phyloP scores from a whole-genome alignment of 192 early-diverging fungal species.

The Mortierella antarctica region DNA sequence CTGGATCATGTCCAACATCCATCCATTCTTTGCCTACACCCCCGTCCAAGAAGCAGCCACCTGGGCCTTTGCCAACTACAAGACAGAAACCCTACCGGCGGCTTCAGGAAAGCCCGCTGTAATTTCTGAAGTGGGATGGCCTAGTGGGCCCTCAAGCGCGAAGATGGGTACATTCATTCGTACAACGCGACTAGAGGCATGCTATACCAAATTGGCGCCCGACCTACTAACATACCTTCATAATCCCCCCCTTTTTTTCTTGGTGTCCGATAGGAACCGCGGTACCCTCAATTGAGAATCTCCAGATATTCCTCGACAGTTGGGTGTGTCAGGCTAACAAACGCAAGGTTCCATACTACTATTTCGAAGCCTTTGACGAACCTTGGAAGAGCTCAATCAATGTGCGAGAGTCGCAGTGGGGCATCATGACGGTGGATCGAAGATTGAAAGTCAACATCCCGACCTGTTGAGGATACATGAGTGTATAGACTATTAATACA shows the following conservation, averaged over 20 bases:
- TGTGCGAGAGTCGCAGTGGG: conserved; percentile 58
- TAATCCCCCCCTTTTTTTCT: conserved; percentile 2
- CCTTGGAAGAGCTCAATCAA: conserved; percentile 70
- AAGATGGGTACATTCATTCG: conserved; percentile 12
- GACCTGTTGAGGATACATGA: conserved; percentile 6
- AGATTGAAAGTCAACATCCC: conserved; percentile 50
- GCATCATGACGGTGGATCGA: conserved; percentile 49
- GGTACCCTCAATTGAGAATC: conserved; percentile 66
- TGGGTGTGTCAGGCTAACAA: conserved; percentile 72
- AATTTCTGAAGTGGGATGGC: conserved; percentile 80
- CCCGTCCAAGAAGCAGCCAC: conserved; percentile 55
- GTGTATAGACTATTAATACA: neutral
- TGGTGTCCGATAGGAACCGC: conserved; percentile 51
- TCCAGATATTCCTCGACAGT: conserved; percentile 68
- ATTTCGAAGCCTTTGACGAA: conserved; percentile 76
- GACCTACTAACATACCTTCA: no score
- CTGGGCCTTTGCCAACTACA: conserved; percentile 66
- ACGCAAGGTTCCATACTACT: conserved; percentile 67
- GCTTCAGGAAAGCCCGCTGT: conserved; percentile 64
- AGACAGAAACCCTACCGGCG: conserved; percentile 52
- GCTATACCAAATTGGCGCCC: no score
- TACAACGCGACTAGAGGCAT: no score
- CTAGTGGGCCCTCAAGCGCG: conserved; percentile 51
- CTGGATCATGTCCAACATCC: conserved; percentile 70
- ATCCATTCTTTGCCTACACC: conserved; percentile 75